Percentiles rank a stretch among this genome's conserved stretches.
These are phyloP conservation scores for Populus euphratica DNA, from an alignment of 345 rosid species.

Conservation along the genomic window DNA sequence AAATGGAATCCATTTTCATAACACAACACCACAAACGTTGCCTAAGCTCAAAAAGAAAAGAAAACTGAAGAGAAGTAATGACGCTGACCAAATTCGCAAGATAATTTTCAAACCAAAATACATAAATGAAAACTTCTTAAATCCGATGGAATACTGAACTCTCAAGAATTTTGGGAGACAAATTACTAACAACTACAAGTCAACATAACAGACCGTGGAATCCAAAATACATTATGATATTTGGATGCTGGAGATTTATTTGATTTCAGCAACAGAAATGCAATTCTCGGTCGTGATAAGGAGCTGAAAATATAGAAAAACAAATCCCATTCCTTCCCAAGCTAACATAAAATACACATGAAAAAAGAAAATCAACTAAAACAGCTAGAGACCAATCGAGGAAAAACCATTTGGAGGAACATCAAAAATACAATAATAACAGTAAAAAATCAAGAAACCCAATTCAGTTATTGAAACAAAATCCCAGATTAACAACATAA, in stretches of 20 bases:
- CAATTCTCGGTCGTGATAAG: background rate
- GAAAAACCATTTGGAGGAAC: background rate
- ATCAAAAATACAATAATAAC: background rate
- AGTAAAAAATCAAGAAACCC: background rate
- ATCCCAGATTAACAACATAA: background rate
- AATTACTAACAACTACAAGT: background rate
- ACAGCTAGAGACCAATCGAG: background rate
- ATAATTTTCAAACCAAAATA: background rate
- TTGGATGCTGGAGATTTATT: background rate
- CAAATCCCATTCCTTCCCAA: background rate
- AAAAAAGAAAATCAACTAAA: background rate
- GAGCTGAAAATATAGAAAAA: background rate
- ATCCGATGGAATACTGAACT: background rate
- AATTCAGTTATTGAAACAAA: background rate
- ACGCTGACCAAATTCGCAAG: background rate
- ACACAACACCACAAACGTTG: background rate
- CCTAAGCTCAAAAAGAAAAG: background rate
- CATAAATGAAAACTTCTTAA: background rate
- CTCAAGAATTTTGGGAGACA: background rate
- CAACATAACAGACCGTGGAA: background rate
- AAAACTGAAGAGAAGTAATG: background rate
- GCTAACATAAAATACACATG: background rate
- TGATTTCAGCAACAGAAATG: background rate
- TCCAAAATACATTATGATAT: background rate
- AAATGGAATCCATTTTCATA: background rate